Evolutionary conservation across 1,284 basidiomycete species (phyloP).

Genomic region (Ceratobasidium sp.): DNA sequence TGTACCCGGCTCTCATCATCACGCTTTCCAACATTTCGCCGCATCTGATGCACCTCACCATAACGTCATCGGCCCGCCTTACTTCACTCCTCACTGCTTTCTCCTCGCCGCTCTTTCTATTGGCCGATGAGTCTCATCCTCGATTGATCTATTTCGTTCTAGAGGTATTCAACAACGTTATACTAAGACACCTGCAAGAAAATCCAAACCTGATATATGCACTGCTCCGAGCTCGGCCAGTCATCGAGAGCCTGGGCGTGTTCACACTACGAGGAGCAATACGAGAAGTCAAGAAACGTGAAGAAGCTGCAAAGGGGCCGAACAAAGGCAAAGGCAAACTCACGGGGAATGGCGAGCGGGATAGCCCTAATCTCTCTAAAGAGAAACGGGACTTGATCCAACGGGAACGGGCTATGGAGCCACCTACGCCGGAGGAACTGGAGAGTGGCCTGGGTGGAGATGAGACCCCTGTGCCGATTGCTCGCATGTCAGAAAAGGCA

Average conservation of each 20-base stretch:
- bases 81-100: conserved; percentile 90
- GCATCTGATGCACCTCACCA: conserved; percentile 80
- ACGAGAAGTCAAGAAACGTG: conserved; percentile 70
- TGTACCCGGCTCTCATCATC: conserved; percentile 93
- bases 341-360: conserved; percentile 3
- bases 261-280: conserved; percentile 85
- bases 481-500: conserved; percentile 77
- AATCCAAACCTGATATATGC: conserved; percentile 91
- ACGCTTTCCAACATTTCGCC: conserved; percentile 88
- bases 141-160: conserved; percentile 90
- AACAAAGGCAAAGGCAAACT: conserved; percentile 29
- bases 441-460: conserved; percentile 32
- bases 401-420: conserved; percentile 21
- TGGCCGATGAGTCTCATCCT: conserved; percentile 94
- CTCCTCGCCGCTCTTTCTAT: conserved; percentile 84
- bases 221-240: conserved; percentile 79
- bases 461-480: conserved; percentile 42
- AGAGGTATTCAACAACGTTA: conserved; percentile 87
- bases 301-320: conserved; percentile 57
- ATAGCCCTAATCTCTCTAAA: conserved; percentile 23
- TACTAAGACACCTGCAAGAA: conserved; percentile 71
- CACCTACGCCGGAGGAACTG: conserved; percentile 33
- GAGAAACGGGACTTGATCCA: conserved; percentile 34
- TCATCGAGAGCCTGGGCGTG: conserved; percentile 86
- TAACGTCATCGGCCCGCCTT: conserved; percentile 81